A percentile compares a stretch with the other conserved stretches of the same genome.
Evolutionary conservation across 257 asterid species (phyloP).

Genomic region (Apocynum venetum): DNA sequence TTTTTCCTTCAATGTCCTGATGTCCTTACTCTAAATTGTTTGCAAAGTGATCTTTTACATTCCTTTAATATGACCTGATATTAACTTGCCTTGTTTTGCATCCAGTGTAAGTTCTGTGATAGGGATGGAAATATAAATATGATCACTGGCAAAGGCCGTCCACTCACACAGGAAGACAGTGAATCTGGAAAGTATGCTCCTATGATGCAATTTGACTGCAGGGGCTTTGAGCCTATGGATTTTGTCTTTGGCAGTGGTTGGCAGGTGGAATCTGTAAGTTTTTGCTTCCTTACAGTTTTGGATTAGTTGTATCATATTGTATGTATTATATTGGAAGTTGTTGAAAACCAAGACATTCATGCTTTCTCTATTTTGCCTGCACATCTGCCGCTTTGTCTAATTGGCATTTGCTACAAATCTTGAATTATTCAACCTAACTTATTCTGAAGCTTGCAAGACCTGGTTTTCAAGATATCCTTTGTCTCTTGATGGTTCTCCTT

Average conservation of each 20-base stretch:
- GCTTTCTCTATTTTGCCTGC: neutral
- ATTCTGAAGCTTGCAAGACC: neutral
- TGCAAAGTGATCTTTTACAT: neutral
- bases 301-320: neutral
- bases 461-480: neutral
- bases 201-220: constrained; percentile 31
- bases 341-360: neutral
- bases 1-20: neutral
- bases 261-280: constrained; percentile 86
- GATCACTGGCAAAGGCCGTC: constrained; percentile 72
- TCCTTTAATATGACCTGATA: neutral
- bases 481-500: neutral
- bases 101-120: constrained; percentile 85
- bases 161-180: constrained; percentile 59
- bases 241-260: constrained; percentile 71
- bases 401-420: neutral
- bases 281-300: constrained; percentile 3
- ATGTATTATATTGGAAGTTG: neutral
- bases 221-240: constrained; percentile 39
- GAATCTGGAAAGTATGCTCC: constrained; percentile 40
- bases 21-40: neutral
- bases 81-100: constrained; percentile 6
- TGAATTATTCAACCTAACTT: neutral
- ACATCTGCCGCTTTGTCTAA: neutral
- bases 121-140: constrained; percentile 80